Evolutionary conservation across 2,329 filamentous ascomycete genomes (phyloP), one percentile per base, ranked within the genome.

Genomic region (Fusarium tjaetaba): DNA sequence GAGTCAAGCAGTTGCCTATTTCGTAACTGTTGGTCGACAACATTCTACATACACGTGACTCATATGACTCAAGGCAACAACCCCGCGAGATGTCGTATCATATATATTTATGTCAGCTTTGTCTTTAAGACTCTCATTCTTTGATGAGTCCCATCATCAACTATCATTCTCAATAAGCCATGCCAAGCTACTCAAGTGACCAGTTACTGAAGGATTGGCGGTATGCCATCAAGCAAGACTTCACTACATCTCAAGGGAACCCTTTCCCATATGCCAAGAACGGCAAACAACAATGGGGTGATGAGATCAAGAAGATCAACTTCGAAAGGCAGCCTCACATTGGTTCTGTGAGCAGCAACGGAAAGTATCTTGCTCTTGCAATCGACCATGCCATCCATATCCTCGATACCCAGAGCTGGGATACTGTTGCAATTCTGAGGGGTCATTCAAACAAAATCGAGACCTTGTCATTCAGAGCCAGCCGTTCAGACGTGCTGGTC

Each of bases 201-300:
- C 46, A 73, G 16, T 36, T 73, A 3, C 15, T 55, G 11, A 39
- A 53, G 10, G 70, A 71, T 20, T 73, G 70, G 70, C 61, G 70
- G 8, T 62, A 73, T 20, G 48, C 65, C 38, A 20, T 73, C 9
- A 30, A 52, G 8, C 22, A 71, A 36, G 66, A 73, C 26, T 71
- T 73, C 20, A 28, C 28, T 38, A 62, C 65, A 5, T 45, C 70
- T 4, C 22, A 38, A 9, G 61, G 58, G 1, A 18, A 67, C 11
- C n/a, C 46, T 2, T 73, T 66, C 43, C 56, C 39, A 5, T 73
- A 62, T 26, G 65, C 70, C 5, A 20, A 43, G 7, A 43, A 59
- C 2, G 70, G 70, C 18, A 48, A 45, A 24, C 24, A 59, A 4
- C 65, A 73, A 43, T 71, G 70, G 66, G 61, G 49, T 13, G 56